Conservation (phyloP, 2,329 filamentous ascomycete genomes). For the Microascus cirrosus region DNA sequence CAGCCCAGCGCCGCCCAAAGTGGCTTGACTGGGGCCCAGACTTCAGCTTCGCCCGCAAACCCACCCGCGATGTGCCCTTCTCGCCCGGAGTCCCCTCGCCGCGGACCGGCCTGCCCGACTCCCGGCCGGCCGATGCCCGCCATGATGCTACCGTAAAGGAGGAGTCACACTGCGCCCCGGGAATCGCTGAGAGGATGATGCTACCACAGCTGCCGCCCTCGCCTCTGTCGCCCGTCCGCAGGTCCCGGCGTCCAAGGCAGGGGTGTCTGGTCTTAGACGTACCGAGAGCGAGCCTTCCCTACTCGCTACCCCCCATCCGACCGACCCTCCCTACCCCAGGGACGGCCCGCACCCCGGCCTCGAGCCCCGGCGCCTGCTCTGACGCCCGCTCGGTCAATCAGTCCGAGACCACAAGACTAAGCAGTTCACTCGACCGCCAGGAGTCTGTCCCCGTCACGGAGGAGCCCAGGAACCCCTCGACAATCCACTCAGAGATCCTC, state of each 20-base stretch:
- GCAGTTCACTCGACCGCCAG: neutral
- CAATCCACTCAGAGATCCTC: constrained; percentile 12
- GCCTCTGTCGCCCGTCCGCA: neutral
- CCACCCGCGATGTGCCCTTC: neutral
- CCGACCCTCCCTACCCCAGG: neutral
- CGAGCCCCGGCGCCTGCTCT: neutral
- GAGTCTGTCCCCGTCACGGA: neutral
- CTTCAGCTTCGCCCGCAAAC: constrained; percentile 1
- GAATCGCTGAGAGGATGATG: neutral
- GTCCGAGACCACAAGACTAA: neutral
- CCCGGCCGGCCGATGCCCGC: neutral
- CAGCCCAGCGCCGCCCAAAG: neutral
- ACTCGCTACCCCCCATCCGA: neutral
- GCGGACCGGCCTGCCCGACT: constrained; percentile 7
- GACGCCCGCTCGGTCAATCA: neutral
- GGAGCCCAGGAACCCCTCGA: constrained; percentile 4
- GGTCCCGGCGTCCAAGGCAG: neutral
- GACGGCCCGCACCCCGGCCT: neutral
- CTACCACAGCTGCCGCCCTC: neutral
- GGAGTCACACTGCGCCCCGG: neutral
- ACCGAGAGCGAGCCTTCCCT: neutral
- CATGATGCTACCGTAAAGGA: neutral
- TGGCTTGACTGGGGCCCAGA: constrained; percentile 1
- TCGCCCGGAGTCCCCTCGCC: neutral
- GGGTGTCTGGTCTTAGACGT: neutral